Conservation (phyloP, 2,329 filamentous ascomycete species). For the Epicoccum sorghinum region DNA sequence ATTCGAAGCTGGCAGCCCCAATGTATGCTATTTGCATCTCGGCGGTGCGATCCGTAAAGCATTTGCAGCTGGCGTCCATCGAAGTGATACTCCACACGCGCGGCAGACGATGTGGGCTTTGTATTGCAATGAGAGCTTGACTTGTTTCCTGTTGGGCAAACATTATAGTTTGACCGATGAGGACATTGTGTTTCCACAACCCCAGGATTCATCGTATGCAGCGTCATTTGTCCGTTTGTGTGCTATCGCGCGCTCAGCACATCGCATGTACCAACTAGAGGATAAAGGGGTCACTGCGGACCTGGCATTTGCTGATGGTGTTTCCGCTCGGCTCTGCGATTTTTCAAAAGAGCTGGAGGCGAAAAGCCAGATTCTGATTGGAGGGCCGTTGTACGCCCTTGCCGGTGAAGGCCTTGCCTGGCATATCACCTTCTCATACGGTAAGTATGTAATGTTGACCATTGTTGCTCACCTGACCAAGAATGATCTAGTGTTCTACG, state of each 20-base stretch:
- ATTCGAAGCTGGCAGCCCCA: constrained; percentile 13
- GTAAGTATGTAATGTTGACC: background rate
- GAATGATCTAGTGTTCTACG: background rate
- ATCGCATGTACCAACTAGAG: constrained; percentile 8
- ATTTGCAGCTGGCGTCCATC: constrained; percentile 14
- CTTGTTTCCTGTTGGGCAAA: constrained; percentile 9
- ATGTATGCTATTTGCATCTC: constrained; percentile 16
- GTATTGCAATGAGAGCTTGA: constrained; percentile 9
- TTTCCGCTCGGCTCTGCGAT: background rate
- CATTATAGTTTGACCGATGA: background rate
- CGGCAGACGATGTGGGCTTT: constrained; percentile 12
- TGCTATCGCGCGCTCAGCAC: constrained; percentile 9
- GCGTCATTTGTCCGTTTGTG: constrained; percentile 9
- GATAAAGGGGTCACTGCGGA: constrained; percentile 1
- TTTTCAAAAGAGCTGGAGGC: background rate
- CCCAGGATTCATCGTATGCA: background rate
- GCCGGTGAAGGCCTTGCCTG: constrained; percentile 9
- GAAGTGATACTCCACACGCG: background rate
- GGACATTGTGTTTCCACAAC: background rate
- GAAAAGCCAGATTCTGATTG: background rate
- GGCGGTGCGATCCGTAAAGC: constrained; percentile 16
- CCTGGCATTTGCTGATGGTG: background rate
- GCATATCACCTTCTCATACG: constrained; percentile 14
- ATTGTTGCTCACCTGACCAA: background rate
- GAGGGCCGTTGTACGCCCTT: constrained; percentile 6